Evolutionary conservation across 2,329 filamentous ascomycete genomes (phyloP), one percentile per base, ranked within the genome.

Genomic region (Cercospora sojina): DNA sequence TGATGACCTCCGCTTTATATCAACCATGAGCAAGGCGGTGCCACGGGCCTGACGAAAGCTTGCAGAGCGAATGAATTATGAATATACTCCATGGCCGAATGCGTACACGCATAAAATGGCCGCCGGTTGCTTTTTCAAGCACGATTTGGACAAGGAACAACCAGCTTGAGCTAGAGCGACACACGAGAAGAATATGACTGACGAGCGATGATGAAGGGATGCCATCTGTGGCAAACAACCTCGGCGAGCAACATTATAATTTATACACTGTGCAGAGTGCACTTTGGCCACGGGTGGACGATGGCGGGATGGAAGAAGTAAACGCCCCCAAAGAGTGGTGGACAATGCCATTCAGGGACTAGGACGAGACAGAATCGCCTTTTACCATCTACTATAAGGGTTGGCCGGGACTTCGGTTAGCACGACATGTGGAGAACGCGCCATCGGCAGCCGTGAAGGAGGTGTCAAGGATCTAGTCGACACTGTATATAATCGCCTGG

Each of bases 1-100:
- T 73, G 16, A 73, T 73, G 71, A 73, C 71, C 20, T 68, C 65
- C 16, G 70, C 70, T 20, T 73, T 69, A 62, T 69, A 68, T 60
- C 68, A 71, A 60, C 65, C 70, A 56, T 67, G 64, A 69, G 25
- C 51, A 25, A 56, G 25, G 57, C 23, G 47, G 56, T 18, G 53
- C 51, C 23, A 43, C 23, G 41, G 56, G 27, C 62, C 68, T 68
- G 66, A 70, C 64, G 49, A 53, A 32, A 51, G 43, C 31, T 63
- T 64, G 66, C 60, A 70, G 66, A 64, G 55, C 47, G 31, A 23
- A 20, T 63, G 20, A 31, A 55, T 31, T 35, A 59, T 43, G 57
- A 63, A 13, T 71, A 71, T 43, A 64, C 59, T 41, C 69, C 70
- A 2, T 72, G 70, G 70, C 70, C 70, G 9, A 62, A 58, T 43